Conservation (phyloP, 2,329 filamentous ascomycete species). For the Colletotrichum gloeosporioides region DNA sequence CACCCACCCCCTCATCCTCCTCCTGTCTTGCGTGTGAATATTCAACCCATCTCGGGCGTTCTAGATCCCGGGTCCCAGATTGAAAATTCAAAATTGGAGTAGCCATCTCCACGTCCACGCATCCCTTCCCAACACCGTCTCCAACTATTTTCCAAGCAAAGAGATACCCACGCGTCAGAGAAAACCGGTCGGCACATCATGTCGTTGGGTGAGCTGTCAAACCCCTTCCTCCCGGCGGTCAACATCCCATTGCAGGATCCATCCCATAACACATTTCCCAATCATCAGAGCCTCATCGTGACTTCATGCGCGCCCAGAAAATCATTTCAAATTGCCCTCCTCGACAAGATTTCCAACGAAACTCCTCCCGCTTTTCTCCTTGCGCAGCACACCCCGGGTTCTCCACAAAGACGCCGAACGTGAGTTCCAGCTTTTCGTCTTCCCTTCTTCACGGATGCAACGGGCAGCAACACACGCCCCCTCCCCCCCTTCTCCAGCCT, state of each 20-base stretch:
- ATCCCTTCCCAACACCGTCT: background rate
- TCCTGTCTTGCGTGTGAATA: background rate
- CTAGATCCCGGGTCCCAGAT: background rate
- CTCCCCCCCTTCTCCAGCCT: background rate
- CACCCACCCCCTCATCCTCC: background rate
- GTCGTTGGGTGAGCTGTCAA: background rate
- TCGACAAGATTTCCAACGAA: background rate
- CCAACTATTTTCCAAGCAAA: background rate
- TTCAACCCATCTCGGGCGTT: background rate
- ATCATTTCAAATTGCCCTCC: background rate
- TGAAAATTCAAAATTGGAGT: background rate
- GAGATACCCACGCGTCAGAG: background rate
- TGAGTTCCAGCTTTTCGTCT: background rate
- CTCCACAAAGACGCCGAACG: constrained; percentile 16
- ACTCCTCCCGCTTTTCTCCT: background rate
- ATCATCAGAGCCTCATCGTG: constrained; percentile 6
- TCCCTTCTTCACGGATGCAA: background rate
- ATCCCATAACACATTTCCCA: background rate
- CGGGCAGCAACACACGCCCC: background rate
- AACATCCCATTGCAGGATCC: background rate
- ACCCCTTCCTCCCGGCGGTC: background rate
- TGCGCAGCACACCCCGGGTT: background rate
- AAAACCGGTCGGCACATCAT: background rate
- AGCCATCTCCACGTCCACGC: background rate
- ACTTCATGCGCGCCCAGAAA: background rate